These are phyloP conservation scores for Hawksworthiomyces lignivorus DNA, from an alignment of 2,329 filamentous ascomycete genomes.

Conservation along the genomic window DNA sequence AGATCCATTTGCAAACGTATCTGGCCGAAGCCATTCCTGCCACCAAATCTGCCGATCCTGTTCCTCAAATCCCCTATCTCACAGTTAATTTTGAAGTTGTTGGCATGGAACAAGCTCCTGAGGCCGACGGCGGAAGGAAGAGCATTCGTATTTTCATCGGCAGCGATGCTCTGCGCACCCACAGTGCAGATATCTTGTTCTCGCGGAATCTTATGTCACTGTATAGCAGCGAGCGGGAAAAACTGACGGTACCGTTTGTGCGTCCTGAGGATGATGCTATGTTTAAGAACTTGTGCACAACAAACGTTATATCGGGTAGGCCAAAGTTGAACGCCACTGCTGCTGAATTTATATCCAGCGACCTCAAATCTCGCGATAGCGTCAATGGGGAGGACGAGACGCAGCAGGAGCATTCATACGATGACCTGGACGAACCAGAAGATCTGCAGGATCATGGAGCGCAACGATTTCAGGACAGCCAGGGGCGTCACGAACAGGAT, in stretches of 20 bases:
- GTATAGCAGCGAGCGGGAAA: conserved; percentile 78
- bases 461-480: neutral
- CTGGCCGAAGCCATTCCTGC: conserved; percentile 82
- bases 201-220: conserved; percentile 86
- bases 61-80: conserved; percentile 74
- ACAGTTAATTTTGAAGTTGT: conserved; percentile 70
- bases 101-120: conserved; percentile 43
- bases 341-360: conserved; percentile 32
- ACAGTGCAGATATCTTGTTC: conserved; percentile 85
- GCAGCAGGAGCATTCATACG: conserved; percentile 1
- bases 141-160: conserved; percentile 81
- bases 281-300: conserved; percentile 70
- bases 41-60: conserved; percentile 63
- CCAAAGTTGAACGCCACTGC: conserved; percentile 50
- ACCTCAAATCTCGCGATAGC: conserved; percentile 17
- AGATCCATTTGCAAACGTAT: conserved; percentile 74
- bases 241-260: conserved; percentile 84
- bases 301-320: conserved; percentile 45
- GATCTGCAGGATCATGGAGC: neutral
- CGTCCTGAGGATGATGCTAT: conserved; percentile 77
- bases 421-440: conserved; percentile 5
- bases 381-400: conserved; percentile 10
- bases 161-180: conserved; percentile 75
- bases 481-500: neutral
- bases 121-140: conserved; percentile 44